Evolutionary conservation across 805 yeast genomes (phyloP).

Genomic region (Candida koratica): DNA sequence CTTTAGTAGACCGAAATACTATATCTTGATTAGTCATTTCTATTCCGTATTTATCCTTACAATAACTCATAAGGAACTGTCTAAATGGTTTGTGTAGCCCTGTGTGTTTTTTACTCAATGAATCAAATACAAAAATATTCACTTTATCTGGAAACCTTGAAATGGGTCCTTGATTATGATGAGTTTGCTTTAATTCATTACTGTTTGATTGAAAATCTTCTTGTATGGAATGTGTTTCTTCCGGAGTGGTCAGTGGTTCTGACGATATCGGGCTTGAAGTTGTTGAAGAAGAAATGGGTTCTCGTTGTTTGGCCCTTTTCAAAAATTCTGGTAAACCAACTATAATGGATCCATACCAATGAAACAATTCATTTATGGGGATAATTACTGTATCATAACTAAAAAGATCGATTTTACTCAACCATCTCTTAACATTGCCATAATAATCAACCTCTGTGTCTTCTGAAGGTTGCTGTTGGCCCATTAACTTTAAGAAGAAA

Average conservation of each 20-base stretch:
- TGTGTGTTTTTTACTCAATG: constrained; percentile 59
- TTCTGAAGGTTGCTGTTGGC: constrained; percentile 14
- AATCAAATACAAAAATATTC: constrained; percentile 66
- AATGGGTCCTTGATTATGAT: background rate
- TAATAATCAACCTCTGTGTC: constrained; percentile 38
- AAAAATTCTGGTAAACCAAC: constrained; percentile 44
- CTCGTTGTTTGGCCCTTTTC: constrained; percentile 5
- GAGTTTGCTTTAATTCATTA: no score
- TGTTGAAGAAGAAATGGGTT: background rate
- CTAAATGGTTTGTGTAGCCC: constrained; percentile 51
- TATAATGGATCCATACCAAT: constrained; percentile 85
- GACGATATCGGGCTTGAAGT: background rate
- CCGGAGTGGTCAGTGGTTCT: background rate
- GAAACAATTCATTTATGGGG: constrained; percentile 77
- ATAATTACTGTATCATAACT: constrained; percentile 59
- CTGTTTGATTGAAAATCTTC: background rate
- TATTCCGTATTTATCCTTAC: constrained; percentile 55
- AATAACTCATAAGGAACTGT: constrained; percentile 61
- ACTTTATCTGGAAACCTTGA: constrained; percentile 10
- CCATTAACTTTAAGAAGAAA: constrained; percentile 64
- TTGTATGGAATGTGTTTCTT: background rate
- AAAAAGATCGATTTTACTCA: constrained; percentile 58
- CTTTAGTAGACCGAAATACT: constrained; percentile 46
- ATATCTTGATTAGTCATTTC: constrained; percentile 47
- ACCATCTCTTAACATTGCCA: constrained; percentile 72